These are phyloP conservation scores for Phytopythium ostracodes DNA, from an alignment of 352 stramenopile genomes.

Conservation along the genomic window DNA sequence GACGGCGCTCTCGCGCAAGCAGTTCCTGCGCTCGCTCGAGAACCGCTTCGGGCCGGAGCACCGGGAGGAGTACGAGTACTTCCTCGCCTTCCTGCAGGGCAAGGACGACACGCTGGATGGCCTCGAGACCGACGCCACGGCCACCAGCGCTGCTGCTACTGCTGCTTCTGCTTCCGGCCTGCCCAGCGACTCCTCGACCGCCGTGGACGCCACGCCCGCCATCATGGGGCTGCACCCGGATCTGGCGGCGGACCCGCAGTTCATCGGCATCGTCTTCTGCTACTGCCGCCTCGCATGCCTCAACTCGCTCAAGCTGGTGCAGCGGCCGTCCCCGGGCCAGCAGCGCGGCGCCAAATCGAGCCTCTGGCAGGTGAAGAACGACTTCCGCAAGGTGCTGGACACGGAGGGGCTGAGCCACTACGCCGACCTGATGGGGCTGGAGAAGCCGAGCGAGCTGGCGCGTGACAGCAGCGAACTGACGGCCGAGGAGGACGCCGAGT, in stretches of 20 bases:
- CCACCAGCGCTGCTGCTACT: background rate
- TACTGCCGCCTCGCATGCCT: conserved; percentile 78
- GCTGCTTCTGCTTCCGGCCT: too few relatives aligned
- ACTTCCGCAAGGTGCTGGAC: conserved; percentile 76
- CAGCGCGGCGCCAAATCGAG: conserved; percentile 62
- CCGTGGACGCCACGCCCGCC: conserved; percentile 22
- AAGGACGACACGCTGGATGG: conserved; percentile 66
- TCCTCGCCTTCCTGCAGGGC: conserved; percentile 74
- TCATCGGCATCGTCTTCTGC: conserved; percentile 77
- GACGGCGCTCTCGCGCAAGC: conserved; percentile 65
- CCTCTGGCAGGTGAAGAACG: conserved; percentile 78
- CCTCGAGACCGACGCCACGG: conserved; percentile 44
- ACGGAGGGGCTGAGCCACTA: conserved; percentile 68
- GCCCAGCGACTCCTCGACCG: background rate
- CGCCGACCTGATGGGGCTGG: conserved; percentile 74
- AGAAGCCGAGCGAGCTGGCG: conserved; percentile 18
- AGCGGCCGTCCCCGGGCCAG: conserved; percentile 39
- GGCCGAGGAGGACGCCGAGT: conserved; percentile 62
- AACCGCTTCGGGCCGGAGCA: conserved; percentile 54
- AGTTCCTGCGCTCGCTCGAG: conserved; percentile 76
- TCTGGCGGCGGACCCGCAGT: conserved; percentile 65
- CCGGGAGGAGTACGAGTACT: conserved; percentile 55
- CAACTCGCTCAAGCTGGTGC: conserved; percentile 82
- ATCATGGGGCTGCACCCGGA: conserved; percentile 80
- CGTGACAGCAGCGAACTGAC: conserved; percentile 21